Base-by-base conservation (phyloP, 2,329 filamentous ascomycete genomes). In the Lecanosticta acicola region DNA sequence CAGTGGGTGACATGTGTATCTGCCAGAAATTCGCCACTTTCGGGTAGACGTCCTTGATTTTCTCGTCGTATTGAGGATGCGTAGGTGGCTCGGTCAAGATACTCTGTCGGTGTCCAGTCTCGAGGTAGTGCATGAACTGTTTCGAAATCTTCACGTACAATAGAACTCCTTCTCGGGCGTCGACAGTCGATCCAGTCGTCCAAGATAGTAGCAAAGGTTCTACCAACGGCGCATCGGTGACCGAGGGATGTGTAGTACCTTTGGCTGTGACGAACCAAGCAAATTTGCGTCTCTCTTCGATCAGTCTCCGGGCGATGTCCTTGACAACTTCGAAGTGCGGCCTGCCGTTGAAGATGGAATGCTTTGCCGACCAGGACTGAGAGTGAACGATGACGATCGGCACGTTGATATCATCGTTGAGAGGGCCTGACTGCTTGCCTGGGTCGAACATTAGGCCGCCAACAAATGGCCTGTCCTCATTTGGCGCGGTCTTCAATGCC, bases 221-320 rank as follows among this genome's bases (percentile, higher is more conserved):
- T 5, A 85, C 72, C 2, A 85, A 68, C 0, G 81, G 80, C 13
- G 81, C 82, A 57, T 85, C 82, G 0, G 82, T 84, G 16, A 83
- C 77, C 8, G 75, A 79, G 0, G 82, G 80, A 56, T 85, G 82
- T 0, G 79, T 52, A 2, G 53, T 64, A 51, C 60, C 61, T 54
- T 61, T 58, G 3, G 68, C 54, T 0, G 70, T 73, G 57, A 70
- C 62, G 53, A 72, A 72, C 70, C 71, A 73, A 2, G 60, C 62
- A 4, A 50, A 57, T 21, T 71, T 69, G 11, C 69, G 63, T 44
- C 72, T 64, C 47, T 66, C 54, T 50, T 75, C 64, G 17, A 60
- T 54, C 38, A 76, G 67, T 48, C 66, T 62, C 16, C 69, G 63
- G 1, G 77, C 77, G 2, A 84, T 68, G 5, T 76, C 75, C 45